Evolutionary conservation across 305 asterid genomes (phyloP).

Genomic region (Fraxinus nigra): DNA sequence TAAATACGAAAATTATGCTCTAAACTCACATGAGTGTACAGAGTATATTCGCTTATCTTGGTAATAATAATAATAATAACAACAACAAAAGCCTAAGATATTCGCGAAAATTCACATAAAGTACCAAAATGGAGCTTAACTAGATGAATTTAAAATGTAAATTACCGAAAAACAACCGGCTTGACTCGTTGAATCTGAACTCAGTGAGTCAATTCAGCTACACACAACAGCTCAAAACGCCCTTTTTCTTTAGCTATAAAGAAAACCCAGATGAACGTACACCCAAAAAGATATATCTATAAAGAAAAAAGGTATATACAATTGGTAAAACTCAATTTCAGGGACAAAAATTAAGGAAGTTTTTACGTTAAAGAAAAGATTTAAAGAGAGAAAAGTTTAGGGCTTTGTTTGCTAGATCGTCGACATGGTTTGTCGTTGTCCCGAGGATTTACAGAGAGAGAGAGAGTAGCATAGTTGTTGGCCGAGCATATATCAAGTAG

Average conservation of each 20-base stretch:
- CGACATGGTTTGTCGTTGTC: constrained; percentile 23
- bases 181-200: constrained; percentile 3
- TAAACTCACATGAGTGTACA: background rate
- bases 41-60: background rate
- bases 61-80: too few species aligned
- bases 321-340: background rate
- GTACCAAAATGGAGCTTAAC: background rate
- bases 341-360: background rate
- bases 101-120: background rate
- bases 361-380: background rate
- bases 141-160: background rate
- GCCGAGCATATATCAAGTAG: constrained; percentile 14
- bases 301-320: background rate
- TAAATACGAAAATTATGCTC: background rate
- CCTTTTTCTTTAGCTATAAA: background rate
- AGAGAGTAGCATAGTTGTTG: background rate
- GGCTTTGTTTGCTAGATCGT: constrained; percentile 21
- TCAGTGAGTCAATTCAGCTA: constrained; percentile 2
- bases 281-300: background rate
- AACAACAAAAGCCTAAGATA: background rate
- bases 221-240: background rate
- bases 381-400: background rate
- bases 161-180: constrained; percentile 12
- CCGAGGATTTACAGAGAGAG: constrained; percentile 12
- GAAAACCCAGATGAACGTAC: background rate